A percentile compares a stretch with the other conserved stretches of the same genome.
phyloP scores from a whole-genome alignment of 441 rosid species.

The Eutrema salsugineum region DNA sequence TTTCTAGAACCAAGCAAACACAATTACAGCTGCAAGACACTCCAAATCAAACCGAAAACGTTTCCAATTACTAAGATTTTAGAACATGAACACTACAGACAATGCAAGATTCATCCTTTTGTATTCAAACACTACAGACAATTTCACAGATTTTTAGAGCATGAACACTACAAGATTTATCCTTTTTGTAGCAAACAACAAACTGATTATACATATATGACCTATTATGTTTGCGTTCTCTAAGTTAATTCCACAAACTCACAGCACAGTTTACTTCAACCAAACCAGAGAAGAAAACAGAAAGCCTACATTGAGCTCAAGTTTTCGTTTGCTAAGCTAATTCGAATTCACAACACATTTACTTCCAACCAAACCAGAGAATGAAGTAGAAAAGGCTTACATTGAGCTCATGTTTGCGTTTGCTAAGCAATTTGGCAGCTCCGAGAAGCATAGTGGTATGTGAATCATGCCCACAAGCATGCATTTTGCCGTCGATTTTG shows the following conservation, averaged over 20 bases:
- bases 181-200: neutral
- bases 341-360: neutral
- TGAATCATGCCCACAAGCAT: slow-evolving; percentile 79
- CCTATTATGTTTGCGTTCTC: neutral
- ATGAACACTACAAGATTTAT: neutral
- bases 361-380: neutral
- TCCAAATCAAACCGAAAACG: neutral
- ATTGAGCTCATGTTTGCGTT: slow-evolving; percentile 55
- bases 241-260: neutral
- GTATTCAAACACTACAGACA: no score
- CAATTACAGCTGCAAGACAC: neutral
- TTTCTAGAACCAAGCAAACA: neutral
- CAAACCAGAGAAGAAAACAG: neutral
- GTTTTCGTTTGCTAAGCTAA: slow-evolving; percentile 14
- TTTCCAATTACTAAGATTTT: neutral
- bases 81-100: neutral
- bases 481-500: slow-evolving; percentile 73
- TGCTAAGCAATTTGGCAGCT: slow-evolving; percentile 78
- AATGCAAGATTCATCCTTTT: neutral
- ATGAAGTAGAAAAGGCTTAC: slow-evolving; percentile 26
- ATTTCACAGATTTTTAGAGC: neutral
- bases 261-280: neutral
- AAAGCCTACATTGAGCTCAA: slow-evolving; percentile 48
- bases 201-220: neutral
- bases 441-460: slow-evolving; percentile 87